Base-by-base conservation (phyloP, 169 alveolate genomes). In the Plasmodium knowlesi region DNA sequence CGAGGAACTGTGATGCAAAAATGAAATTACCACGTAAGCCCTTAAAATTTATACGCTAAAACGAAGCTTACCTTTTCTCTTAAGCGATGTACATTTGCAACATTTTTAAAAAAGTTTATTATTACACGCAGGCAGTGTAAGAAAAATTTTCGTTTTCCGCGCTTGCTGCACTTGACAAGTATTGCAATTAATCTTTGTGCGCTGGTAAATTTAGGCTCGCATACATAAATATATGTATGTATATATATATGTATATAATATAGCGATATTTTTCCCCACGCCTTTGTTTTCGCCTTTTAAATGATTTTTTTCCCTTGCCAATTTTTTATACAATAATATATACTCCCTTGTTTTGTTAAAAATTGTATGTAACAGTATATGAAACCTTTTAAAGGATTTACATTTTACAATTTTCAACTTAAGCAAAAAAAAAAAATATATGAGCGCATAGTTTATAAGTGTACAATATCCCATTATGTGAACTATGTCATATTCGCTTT, bases 381-480 rank as follows among this genome's bases (percentile, higher is more conserved):
- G 39, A 14, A 30, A 14, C 30, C 25, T 82, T 82, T 53, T 54
- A 16, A 54, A 57, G 80, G 39, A 82, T n/a, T 30, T 12, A 32
- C 71, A 41, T 82, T 82, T 82, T 34, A 32, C 28, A 82, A 39
- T 54, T 82, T 16, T 81, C 32, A 81, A 16, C 76, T 53, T 80
- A 34, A 19, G 39, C 72, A 30, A 30, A 25, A 82, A 54, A 82
- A 53, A 70, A 28, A 70, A 83, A 70, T 67, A 83, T 10, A 83
- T 10, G n/a, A 70, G 14, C 46, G 53, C n/a, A 72, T 67, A 41
- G 37, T 6, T 34, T 22, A 81, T 43, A 34, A 22, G 41, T 50
- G 61, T 50, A 50, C 61, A 50, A 50, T 50, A 50, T 50, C 61
- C 67, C 22, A 43, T 10, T 50, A 43, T 78, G 28, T 82, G 71